Conservation (phyloP, 2,329 filamentous ascomycete species). For the Neofusicoccum laricinum region DNA sequence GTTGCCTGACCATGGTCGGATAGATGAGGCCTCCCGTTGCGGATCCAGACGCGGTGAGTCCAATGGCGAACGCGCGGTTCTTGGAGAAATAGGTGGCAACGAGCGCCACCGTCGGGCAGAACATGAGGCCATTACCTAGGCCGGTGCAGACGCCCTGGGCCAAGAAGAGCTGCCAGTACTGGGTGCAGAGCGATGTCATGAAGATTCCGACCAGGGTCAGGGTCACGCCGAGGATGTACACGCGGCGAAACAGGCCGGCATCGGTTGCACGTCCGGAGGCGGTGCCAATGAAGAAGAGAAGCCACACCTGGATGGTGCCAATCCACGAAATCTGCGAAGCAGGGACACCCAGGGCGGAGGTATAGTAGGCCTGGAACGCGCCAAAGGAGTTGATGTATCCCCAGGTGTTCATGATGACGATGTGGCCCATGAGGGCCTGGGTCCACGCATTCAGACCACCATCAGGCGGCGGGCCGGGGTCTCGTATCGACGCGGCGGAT, state of each 20-base stretch:
- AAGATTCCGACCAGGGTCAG: constrained; percentile 49
- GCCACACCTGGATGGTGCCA: constrained; percentile 50
- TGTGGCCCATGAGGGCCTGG: constrained; percentile 35
- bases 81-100: constrained; percentile 56
- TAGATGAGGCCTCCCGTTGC: constrained; percentile 63
- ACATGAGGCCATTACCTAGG: constrained; percentile 35
- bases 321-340: constrained; percentile 52
- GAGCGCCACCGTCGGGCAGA: constrained; percentile 30
- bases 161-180: constrained; percentile 48
- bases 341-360: constrained; percentile 25
- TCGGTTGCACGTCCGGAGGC: constrained; percentile 52
- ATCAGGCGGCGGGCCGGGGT: constrained; percentile 38
- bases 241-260: constrained; percentile 50
- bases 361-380: constrained; percentile 38
- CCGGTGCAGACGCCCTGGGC: constrained; percentile 35
- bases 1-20: constrained; percentile 52
- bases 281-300: constrained; percentile 51
- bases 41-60: constrained; percentile 58
- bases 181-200: constrained; percentile 47
- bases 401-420: constrained; percentile 37
- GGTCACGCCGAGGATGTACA: constrained; percentile 41
- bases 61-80: constrained; percentile 60
- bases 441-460: constrained; percentile 38
- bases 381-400: constrained; percentile 37
- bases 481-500: constrained; percentile 25